Conservation (phyloP, 768 basidiomycete genomes). For the Tulasnella sp. region DNA sequence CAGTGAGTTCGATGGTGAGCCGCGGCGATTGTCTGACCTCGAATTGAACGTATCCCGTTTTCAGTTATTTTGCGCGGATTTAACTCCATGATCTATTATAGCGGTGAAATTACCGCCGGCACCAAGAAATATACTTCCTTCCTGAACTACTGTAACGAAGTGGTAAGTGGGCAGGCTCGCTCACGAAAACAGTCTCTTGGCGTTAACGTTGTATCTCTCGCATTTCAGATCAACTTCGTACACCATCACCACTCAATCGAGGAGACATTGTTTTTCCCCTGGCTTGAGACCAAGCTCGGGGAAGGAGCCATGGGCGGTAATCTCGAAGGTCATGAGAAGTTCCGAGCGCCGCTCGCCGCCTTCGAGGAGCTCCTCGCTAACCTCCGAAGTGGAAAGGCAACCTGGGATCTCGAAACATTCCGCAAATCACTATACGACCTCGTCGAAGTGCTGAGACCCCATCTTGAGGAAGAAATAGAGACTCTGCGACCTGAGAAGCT, state of each 20-base stretch:
- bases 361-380: conserved; percentile 4
- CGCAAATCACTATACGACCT: background rate
- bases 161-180: background rate
- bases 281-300: conserved; percentile 12
- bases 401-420: background rate
- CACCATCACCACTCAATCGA: conserved; percentile 7
- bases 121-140: background rate
- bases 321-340: conserved; percentile 9
- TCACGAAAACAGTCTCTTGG: background rate
- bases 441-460: background rate
- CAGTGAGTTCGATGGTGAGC: background rate
- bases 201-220: background rate
- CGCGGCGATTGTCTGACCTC: background rate
- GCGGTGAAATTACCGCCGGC: background rate
- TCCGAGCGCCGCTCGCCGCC: background rate
- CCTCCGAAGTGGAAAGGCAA: background rate
- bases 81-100: conserved; percentile 20
- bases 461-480: conserved; percentile 21
- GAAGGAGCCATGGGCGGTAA: conserved; percentile 12
- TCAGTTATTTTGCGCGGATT: conserved; percentile 11
- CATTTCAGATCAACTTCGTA: background rate
- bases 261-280: conserved; percentile 12
- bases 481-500: conserved; percentile 5
- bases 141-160: conserved; percentile 12
- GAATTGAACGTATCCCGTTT: background rate